A percentile compares a stretch with the other conserved stretches of the same genome.
Conservation (phyloP, 805 yeast species). For the Komagataella pseudopastoris region DNA sequence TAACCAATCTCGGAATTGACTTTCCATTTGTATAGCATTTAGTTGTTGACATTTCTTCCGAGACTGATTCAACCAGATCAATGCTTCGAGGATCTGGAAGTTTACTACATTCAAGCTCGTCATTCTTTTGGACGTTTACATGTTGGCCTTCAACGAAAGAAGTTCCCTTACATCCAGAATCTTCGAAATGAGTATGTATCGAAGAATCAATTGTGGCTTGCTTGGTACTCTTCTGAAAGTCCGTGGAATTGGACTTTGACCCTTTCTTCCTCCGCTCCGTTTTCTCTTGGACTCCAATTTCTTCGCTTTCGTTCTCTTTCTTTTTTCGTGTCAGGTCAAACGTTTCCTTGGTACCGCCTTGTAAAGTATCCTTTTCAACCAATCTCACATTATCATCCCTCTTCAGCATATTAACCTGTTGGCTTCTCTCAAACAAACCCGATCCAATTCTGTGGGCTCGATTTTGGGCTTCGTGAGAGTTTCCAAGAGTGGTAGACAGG, state of each 20-base stretch:
- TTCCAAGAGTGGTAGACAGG: background rate
- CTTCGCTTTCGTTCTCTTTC: background rate
- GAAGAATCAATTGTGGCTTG: too few relatives aligned
- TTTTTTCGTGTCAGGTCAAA: background rate
- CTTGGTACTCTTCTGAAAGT: too few relatives aligned
- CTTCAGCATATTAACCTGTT: background rate
- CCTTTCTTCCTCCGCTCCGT: too few relatives aligned
- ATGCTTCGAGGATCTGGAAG: background rate
- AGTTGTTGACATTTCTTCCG: background rate
- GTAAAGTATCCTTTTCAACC: background rate
- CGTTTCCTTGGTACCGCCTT: background rate
- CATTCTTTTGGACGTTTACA: background rate
- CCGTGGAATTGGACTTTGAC: too few relatives aligned
- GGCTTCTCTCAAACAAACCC: background rate
- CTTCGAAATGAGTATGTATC: too few relatives aligned
- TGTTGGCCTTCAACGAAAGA: background rate
- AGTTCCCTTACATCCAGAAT: too few relatives aligned
- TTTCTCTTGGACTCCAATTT: background rate
- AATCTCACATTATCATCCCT: background rate
- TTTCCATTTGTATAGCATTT: too few relatives aligned
- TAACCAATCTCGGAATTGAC: conserved; percentile 41
- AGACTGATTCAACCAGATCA: background rate
- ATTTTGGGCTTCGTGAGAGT: background rate
- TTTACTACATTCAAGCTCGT: background rate
- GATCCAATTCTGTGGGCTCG: background rate